Base-by-base conservation (phyloP, 352 stramenopile species). In the Aphanomyces cochlioides region DNA sequence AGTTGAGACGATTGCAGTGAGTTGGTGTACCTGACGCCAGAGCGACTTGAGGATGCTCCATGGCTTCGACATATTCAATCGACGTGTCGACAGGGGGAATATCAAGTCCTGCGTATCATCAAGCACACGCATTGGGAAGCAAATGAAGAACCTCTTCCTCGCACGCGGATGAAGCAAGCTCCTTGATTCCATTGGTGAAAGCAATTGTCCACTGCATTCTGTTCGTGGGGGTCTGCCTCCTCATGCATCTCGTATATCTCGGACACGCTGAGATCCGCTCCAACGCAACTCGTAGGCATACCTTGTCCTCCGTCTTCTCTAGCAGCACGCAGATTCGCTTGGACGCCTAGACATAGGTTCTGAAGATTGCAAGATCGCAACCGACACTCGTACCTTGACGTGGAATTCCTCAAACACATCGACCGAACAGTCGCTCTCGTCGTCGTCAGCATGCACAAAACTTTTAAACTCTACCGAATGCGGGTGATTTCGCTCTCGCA, bases 361-460 rank as follows among this genome's bases (percentile, higher is more conserved):
- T 28, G 28, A n/a, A 12, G 17, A 50, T 2, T n/a, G 43, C 17
- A 50, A 50, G 43, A n/a, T n/a, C 43, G 43, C 17, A 12, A 12
- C 17, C 17, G 43, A 2, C 43, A 50, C 43, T 12, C 17, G 10
- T 12, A 50, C 43, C 43, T 50, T 63, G 43, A 15, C n/a, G 17
- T 67, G 60, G 34, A 57, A 67, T 13, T 17, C 60, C 34, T 67
- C 60, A 37, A 67, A 67, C 19, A 41, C 60, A 41, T 67, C 60
- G 8, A 56, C 28, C 28, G 54, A 5, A 37, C 39, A 43, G 43
- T 10, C 5, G 8, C n/a, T 37, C 7, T 37, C 60, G 5, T 67
- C 60, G 47, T 57, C 60, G 21, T 57, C 41, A 37, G 36, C 60
- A 21, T 65, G 28, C 28, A 28, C 28, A 28, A 28, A 28, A 28